Percentiles rank a stretch among this genome's conserved stretches.
phyloP scores from a whole-genome alignment of 768 basidiomycete genomes.

The Rhodotorula taiwanensis region DNA sequence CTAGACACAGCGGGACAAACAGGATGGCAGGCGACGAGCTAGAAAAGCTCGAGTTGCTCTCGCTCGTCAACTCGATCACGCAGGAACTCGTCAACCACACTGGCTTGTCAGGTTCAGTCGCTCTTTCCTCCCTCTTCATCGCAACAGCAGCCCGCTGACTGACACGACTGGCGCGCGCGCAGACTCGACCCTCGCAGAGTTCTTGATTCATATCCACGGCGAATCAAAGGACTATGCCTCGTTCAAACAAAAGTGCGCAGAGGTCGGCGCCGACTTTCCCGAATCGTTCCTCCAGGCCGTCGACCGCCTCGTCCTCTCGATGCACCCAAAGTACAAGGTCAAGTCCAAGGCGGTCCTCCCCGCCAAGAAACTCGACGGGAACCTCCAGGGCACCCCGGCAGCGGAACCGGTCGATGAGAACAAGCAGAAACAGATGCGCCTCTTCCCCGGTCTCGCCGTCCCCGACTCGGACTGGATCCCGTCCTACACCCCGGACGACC shows the following conservation, averaged over 20 bases:
- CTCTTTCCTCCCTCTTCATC: background rate
- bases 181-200: slow-evolving; percentile 92
- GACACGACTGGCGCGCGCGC: slow-evolving; percentile 47
- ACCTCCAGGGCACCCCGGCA: slow-evolving; percentile 34
- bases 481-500: slow-evolving; percentile 44
- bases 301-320: slow-evolving; percentile 84
- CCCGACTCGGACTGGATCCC: slow-evolving; percentile 65
- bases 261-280: slow-evolving; percentile 71
- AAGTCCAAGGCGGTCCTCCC: slow-evolving; percentile 33
- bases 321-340: slow-evolving; percentile 90
- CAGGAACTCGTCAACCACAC: slow-evolving; percentile 86
- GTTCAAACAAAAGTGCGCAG: slow-evolving; percentile 73
- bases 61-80: slow-evolving; percentile 80
- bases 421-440: slow-evolving; percentile 64
- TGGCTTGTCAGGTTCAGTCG: slow-evolving; percentile 35
- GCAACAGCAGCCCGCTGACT: background rate
- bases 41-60: slow-evolving; percentile 86
- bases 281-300: slow-evolving; percentile 86
- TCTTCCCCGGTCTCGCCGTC: slow-evolving; percentile 84
- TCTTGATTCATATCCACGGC: slow-evolving; percentile 81
- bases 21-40: slow-evolving; percentile 49
- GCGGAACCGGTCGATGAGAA: slow-evolving; percentile 51
- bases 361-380: slow-evolving; percentile 38
- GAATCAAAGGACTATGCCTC: slow-evolving; percentile 49
- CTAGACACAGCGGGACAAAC: background rate